Conservation (phyloP, 1,284 basidiomycete species). For the Ustilago curta region DNA sequence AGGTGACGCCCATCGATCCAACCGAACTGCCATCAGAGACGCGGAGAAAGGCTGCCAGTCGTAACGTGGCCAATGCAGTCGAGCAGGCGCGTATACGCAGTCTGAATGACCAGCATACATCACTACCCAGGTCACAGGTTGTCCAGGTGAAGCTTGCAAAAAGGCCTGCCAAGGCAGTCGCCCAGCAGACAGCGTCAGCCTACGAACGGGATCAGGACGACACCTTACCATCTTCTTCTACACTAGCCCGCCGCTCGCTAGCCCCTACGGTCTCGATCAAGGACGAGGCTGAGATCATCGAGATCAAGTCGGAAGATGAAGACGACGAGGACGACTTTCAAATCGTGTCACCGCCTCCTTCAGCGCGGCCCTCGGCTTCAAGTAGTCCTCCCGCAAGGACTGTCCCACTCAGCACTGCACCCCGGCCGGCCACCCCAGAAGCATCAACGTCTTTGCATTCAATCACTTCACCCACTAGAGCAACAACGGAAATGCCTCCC, state of each 20-base stretch:
- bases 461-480: slow-evolving; percentile 11
- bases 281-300: slow-evolving; percentile 33
- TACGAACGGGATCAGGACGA: slow-evolving; percentile 11
- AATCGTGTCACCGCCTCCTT: slow-evolving; percentile 27
- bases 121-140: neutral
- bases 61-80: slow-evolving; percentile 32
- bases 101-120: neutral
- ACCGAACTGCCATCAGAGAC: slow-evolving; percentile 49
- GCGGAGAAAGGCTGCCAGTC: slow-evolving; percentile 38
- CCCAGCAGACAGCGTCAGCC: slow-evolving; percentile 15
- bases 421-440: neutral
- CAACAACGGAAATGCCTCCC: slow-evolving; percentile 12
- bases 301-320: slow-evolving; percentile 54
- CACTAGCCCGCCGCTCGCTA: slow-evolving; percentile 7
- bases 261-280: slow-evolving; percentile 9
- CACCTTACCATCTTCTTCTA: slow-evolving; percentile 25
- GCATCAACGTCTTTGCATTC: slow-evolving; percentile 1
- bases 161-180: neutral
- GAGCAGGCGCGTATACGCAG: slow-evolving; percentile 38
- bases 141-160: neutral
- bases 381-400: neutral
- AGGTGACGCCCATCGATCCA: slow-evolving; percentile 13
- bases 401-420: neutral
- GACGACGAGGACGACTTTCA: slow-evolving; percentile 37
- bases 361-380: neutral